Conservation (phyloP, 345 rosid genomes). For the Arabis alpina region DNA sequence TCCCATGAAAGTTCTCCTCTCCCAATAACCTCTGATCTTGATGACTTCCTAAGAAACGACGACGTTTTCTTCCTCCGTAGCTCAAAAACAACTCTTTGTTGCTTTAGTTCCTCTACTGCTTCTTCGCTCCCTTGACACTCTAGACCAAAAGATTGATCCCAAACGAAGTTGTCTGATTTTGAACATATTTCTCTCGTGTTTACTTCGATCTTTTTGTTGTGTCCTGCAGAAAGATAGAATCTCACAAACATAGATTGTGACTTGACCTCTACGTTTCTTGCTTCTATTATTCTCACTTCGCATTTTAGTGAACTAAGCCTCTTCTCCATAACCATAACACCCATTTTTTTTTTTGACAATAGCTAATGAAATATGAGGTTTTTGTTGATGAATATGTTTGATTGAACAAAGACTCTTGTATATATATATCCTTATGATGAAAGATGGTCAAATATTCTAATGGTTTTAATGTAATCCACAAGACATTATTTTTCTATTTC, state of each 20-base stretch:
- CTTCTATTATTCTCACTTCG: constrained; percentile 63
- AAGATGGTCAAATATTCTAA: neutral
- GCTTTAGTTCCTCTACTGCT: constrained; percentile 49
- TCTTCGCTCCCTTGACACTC: constrained; percentile 64
- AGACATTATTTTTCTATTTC: constrained; percentile 7
- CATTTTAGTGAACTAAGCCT: constrained; percentile 50
- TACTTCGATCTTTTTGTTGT: constrained; percentile 55
- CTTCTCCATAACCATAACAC: constrained; percentile 30
- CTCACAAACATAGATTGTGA: constrained; percentile 61
- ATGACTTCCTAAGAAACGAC: constrained; percentile 44
- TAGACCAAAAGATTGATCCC: constrained; percentile 67
- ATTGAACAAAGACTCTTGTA: constrained; percentile 28
- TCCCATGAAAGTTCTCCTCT: constrained; percentile 54
- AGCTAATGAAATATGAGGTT: constrained; percentile 8
- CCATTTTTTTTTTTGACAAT: constrained; percentile 41
- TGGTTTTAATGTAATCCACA: constrained; percentile 15
- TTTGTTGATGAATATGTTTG: constrained; percentile 33
- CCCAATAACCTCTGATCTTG: constrained; percentile 61
- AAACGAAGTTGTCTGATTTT: constrained; percentile 41
- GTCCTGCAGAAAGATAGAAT: constrained; percentile 63
- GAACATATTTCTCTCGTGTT: constrained; percentile 57
- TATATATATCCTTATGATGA: constrained; percentile 33
- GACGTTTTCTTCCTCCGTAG: constrained; percentile 52
- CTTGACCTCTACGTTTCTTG: constrained; percentile 62
- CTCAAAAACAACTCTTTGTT: constrained; percentile 63